A percentile compares a stretch with the other conserved stretches of the same genome.
phyloP scores from a whole-genome alignment of 768 basidiomycete species.

The Tricholoma hemisulphureum region DNA sequence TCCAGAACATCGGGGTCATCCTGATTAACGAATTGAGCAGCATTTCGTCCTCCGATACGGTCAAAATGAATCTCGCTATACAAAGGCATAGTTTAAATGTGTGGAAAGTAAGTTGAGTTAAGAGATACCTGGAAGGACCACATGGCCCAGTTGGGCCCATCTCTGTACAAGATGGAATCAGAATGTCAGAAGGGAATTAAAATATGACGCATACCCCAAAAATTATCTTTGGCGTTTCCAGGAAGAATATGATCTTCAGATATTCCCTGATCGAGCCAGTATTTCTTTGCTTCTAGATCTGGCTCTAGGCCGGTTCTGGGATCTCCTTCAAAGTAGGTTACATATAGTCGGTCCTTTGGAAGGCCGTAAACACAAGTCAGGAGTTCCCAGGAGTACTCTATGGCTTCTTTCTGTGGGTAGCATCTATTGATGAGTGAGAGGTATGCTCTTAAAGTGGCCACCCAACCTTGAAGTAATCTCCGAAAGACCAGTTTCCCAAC shows the following conservation, averaged over 20 bases:
- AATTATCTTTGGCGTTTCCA: slow-evolving; percentile 96
- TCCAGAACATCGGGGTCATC: slow-evolving; percentile 97
- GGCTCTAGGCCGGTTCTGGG: slow-evolving; percentile 78
- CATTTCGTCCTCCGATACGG: slow-evolving; percentile 96
- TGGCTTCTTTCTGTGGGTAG: slow-evolving; percentile 78
- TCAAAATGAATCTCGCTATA: slow-evolving; percentile 95
- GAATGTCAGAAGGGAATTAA: neutral
- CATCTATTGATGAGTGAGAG: slow-evolving; percentile 6
- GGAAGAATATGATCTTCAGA: slow-evolving; percentile 88
- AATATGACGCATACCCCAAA: slow-evolving; percentile 75
- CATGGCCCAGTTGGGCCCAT: slow-evolving; percentile 99
- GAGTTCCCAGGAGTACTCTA: slow-evolving; percentile 91
- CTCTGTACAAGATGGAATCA: slow-evolving; percentile 48
- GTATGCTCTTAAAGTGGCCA: slow-evolving; percentile 5
- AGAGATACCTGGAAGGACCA: slow-evolving; percentile 81
- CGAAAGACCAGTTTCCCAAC: slow-evolving; percentile 99
- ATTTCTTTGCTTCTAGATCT: slow-evolving; percentile 83
- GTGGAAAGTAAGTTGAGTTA: neutral
- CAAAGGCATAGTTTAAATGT: neutral
- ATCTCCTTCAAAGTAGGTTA: slow-evolving; percentile 98
- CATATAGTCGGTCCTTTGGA: slow-evolving; percentile 88
- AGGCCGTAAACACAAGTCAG: slow-evolving; percentile 87
- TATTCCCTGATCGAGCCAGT: slow-evolving; percentile 88
- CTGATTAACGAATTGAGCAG: slow-evolving; percentile 87
- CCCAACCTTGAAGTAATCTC: slow-evolving; percentile 96